Percentiles rank a stretch among this genome's conserved stretches.
Conservation (phyloP, 257 asterid genomes). For the Nicotiana sylvestris region DNA sequence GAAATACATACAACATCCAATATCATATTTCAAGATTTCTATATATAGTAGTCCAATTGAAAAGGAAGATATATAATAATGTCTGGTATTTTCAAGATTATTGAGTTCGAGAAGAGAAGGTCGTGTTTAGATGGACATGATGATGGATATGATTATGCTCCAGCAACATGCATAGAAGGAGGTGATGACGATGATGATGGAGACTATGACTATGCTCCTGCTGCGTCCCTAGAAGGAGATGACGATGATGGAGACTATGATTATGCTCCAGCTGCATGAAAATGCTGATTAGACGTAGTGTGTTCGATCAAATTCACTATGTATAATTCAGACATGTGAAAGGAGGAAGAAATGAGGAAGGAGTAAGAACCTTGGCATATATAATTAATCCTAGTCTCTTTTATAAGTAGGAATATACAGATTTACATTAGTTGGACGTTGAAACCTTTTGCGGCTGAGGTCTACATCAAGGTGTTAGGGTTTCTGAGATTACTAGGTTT, state of each 20-base stretch:
- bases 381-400: background rate
- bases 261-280: background rate
- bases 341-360: background rate
- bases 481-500: no score
- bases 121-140: background rate
- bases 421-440: no score
- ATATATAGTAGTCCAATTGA: no score
- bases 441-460: no score
- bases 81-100: background rate
- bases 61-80: background rate
- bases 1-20: background rate
- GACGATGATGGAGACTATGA: background rate
- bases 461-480: no score
- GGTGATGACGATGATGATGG: background rate
- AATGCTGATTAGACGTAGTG: no score
- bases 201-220: background rate
- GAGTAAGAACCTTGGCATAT: background rate
- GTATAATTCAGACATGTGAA: background rate
- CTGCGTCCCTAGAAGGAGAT: background rate
- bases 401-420: no score
- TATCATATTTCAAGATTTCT: background rate
- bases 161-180: background rate
- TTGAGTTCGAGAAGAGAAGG: background rate
- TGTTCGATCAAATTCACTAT: no score
- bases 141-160: constrained; percentile 1